phyloP scores from a whole-genome alignment of 108 stramenopile species.

The Cyclotella baltica region DNA sequence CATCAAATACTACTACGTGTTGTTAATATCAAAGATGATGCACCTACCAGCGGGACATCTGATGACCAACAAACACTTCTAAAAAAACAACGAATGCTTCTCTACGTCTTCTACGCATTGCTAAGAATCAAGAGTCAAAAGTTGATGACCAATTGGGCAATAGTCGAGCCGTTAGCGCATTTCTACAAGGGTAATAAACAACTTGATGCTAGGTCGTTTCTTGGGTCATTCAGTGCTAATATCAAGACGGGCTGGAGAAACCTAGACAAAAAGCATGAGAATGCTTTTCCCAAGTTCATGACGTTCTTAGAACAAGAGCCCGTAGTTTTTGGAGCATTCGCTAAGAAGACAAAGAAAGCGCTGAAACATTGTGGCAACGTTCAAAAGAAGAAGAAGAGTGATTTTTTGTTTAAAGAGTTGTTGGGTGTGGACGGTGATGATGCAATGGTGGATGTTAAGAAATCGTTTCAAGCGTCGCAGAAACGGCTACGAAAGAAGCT shows the following conservation, averaged over 20 bases:
- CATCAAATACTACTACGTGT: not conserved
- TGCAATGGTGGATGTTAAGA: not conserved
- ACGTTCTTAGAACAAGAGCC: no score
- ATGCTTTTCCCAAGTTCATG: no score
- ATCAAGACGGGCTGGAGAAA: no score
- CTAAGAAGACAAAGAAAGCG: no score
- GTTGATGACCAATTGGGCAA: no score
- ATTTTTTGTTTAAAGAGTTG: not conserved
- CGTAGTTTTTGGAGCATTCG: no score
- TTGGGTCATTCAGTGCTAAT: no score
- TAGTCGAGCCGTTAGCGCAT: no score
- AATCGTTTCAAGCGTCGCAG: not conserved
- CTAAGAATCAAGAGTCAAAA: no score
- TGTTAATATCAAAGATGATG: not conserved
- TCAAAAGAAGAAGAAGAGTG: not conserved
- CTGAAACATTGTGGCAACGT: slow-evolving; percentile 8
- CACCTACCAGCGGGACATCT: not conserved
- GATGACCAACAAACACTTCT: not conserved
- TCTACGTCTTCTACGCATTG: not conserved
- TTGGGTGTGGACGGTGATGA: slow-evolving; percentile 5
- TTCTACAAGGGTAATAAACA: no score
- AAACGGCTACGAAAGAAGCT: not conserved
- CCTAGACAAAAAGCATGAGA: no score
- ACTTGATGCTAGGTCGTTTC: no score
- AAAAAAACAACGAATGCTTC: not conserved